Evolutionary conservation across 2,329 filamentous ascomycete species (phyloP).

Genomic region (Dactylellina leptospora): DNA sequence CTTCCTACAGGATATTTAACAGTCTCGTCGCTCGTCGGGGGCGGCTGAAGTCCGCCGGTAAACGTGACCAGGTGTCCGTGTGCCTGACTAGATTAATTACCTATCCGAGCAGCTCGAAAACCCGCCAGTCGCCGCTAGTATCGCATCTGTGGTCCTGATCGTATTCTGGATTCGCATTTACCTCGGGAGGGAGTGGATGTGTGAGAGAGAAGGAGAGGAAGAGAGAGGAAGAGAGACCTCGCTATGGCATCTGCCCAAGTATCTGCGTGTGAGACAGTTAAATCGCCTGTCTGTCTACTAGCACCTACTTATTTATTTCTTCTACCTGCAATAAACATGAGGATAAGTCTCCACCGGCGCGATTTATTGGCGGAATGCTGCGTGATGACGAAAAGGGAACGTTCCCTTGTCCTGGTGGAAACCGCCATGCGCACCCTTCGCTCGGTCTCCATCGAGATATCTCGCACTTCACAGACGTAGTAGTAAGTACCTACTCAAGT

Average conservation of each 20-base stretch:
- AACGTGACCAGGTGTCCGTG: constrained; percentile 50
- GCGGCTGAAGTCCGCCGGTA: constrained; percentile 33
- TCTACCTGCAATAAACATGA: not conserved
- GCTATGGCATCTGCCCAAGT: constrained; percentile 52
- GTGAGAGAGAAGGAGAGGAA: constrained; percentile 17
- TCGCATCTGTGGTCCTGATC: too few species aligned
- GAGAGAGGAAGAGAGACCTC: constrained; percentile 34
- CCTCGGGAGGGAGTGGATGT: not conserved
- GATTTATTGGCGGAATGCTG: constrained; percentile 52
- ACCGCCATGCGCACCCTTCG: too few species aligned
- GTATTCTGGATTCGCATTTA: constrained; percentile 20
- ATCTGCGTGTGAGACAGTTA: constrained; percentile 47
- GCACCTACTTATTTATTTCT: too few species aligned
- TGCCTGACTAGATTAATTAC: not conserved
- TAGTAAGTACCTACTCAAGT: too few species aligned
- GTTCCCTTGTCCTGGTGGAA: too few species aligned
- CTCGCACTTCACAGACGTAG: too few species aligned
- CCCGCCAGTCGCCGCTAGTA: not conserved
- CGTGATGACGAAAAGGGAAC: constrained; percentile 52
- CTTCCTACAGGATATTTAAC: too few species aligned
- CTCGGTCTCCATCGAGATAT: too few species aligned
- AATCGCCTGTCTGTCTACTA: too few species aligned
- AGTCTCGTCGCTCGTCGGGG: not conserved
- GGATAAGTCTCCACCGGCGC: constrained; percentile 28
- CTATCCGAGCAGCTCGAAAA: not conserved